Evolutionary conservation across 1,139 yeast genomes (phyloP).

Genomic region (Kurtzmaniella quercitrusa): DNA sequence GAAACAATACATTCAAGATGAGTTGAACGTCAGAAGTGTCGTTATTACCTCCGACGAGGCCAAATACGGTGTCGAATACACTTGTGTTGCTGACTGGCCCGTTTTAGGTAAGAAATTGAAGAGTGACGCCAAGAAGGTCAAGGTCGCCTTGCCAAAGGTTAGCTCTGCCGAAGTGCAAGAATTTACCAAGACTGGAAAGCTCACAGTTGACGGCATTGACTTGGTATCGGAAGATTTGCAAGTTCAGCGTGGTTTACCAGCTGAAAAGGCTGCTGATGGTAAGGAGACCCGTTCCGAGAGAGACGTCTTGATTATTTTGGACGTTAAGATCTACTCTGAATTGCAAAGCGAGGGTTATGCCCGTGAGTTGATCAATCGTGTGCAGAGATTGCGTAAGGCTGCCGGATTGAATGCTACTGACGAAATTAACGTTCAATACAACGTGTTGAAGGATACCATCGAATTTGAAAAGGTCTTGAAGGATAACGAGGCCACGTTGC

Average conservation of each 20-base stretch:
- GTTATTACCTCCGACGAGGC: slow-evolving; percentile 88
- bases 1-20: slow-evolving; percentile 78
- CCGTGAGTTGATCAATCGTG: slow-evolving; percentile 93
- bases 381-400: slow-evolving; percentile 96
- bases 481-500: slow-evolving; percentile 62
- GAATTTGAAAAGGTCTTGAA: slow-evolving; percentile 61
- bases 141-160: slow-evolving; percentile 83
- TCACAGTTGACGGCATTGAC: slow-evolving; percentile 85
- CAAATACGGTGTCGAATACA: slow-evolving; percentile 86
- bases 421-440: slow-evolving; percentile 84
- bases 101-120: slow-evolving; percentile 95
- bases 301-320: slow-evolving; percentile 86
- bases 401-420: slow-evolving; percentile 93
- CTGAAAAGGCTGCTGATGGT: slow-evolving; percentile 55
- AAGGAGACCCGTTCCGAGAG: slow-evolving; percentile 84
- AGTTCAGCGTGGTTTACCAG: slow-evolving; percentile 83
- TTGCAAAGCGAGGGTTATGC: slow-evolving; percentile 92
- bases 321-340: slow-evolving; percentile 82
- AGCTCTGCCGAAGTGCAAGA: slow-evolving; percentile 78
- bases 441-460: slow-evolving; percentile 65
- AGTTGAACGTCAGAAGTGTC: slow-evolving; percentile 86
- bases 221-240: slow-evolving; percentile 84
- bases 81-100: slow-evolving; percentile 98
- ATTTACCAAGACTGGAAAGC: slow-evolving; percentile 68
- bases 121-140: slow-evolving; percentile 89